phyloP scores from a whole-genome alignment of 306 rosid genomes.

The Luffa aegyptiaca region DNA sequence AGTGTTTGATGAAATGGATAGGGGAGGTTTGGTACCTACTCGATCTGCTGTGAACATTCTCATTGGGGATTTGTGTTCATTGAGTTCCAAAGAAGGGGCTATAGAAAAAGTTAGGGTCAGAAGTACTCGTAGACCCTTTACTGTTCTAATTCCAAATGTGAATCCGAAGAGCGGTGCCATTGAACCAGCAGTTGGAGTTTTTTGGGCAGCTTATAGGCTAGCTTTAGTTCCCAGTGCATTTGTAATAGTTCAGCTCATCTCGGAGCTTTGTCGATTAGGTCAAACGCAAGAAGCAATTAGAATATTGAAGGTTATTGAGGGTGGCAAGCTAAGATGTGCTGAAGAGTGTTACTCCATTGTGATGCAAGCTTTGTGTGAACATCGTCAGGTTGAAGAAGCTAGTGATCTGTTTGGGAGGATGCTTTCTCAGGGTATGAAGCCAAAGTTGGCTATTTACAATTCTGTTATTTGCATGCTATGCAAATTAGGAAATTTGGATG shows the following conservation, averaged over 20 bases:
- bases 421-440: conserved; percentile 39
- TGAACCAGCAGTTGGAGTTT: conserved; percentile 44
- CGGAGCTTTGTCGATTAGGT: conserved; percentile 54
- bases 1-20: conserved; percentile 42
- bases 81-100: conserved; percentile 55
- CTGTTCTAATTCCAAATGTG: conserved; percentile 52
- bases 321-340: conserved; percentile 35
- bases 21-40: conserved; percentile 45
- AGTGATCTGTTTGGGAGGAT: conserved; percentile 42
- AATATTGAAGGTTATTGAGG: conserved; percentile 43
- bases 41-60: conserved; percentile 51
- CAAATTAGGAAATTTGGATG: conserved; percentile 42
- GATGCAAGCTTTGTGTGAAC: conserved; percentile 40
- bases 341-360: conserved; percentile 40
- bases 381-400: conserved; percentile 30
- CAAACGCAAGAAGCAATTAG: conserved; percentile 37
- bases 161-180: conserved; percentile 37
- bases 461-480: conserved; percentile 49
- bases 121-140: conserved; percentile 34
- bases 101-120: conserved; percentile 42
- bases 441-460: conserved; percentile 48
- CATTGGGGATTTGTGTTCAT: conserved; percentile 46
- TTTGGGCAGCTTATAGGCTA: conserved; percentile 32
- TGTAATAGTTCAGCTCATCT: conserved; percentile 38
- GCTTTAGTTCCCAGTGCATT: conserved; percentile 57